Percentiles rank a stretch among this genome's conserved stretches.
These are phyloP conservation scores for Primulina eburnea DNA, from an alignment of 257 asterid species.

Conservation along the genomic window DNA sequence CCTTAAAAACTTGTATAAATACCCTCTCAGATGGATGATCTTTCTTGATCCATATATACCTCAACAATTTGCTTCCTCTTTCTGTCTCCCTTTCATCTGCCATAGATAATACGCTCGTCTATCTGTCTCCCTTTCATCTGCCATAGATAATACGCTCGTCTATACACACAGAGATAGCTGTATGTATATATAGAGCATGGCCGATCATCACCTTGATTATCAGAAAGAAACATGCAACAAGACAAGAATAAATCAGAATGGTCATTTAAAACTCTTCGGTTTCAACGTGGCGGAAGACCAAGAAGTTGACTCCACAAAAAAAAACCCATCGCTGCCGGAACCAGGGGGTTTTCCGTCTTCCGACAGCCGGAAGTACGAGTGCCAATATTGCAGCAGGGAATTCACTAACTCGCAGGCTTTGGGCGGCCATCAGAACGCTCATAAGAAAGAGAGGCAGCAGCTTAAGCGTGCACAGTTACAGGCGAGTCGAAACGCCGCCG, in stretches of 20 bases:
- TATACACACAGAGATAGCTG: constrained; percentile 3
- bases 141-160: constrained; percentile 19
- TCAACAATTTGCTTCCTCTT: constrained; percentile 18
- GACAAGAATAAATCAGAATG: constrained; percentile 24
- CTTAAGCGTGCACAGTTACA: constrained; percentile 87
- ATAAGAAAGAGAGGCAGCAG: constrained; percentile 91
- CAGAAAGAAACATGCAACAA: constrained; percentile 43
- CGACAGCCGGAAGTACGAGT: constrained; percentile 90
- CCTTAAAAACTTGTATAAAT: constrained; percentile 51
- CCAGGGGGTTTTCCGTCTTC: constrained; percentile 37
- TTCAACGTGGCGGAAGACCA: constrained; percentile 66
- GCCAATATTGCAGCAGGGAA: constrained; percentile 93
- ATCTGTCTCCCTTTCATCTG: constrained; percentile 5
- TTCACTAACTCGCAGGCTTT: constrained; percentile 94
- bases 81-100: constrained; percentile 6
- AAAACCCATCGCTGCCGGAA: constrained; percentile 46
- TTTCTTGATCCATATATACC: constrained; percentile 25
- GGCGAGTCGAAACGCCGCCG: constrained; percentile 85
- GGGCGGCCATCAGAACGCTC: constrained; percentile 98
- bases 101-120: constrained; percentile 18
- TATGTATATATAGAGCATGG: constrained; percentile 40
- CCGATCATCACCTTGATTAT: constrained; percentile 41
- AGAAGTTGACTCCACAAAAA: constrained; percentile 40
- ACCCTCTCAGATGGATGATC: constrained; percentile 66
- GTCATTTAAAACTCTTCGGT: constrained; percentile 77